Evolutionary conservation across 176 grass and related monocot species (phyloP).

Genomic region (Aegilops umbellulata): DNA sequence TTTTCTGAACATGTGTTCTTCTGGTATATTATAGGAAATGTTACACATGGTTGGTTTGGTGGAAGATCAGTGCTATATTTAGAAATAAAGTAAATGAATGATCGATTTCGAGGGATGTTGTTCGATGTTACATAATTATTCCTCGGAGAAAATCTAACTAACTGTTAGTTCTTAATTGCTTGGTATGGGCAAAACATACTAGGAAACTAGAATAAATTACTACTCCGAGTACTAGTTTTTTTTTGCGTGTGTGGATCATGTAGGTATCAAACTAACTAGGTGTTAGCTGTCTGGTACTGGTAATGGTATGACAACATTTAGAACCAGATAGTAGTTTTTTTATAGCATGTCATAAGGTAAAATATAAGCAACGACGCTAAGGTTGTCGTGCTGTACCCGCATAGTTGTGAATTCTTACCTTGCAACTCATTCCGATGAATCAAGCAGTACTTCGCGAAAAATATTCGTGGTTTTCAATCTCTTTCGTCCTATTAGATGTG

Average conservation of each 20-base stretch:
- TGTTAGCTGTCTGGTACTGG: not conserved
- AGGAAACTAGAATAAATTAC: not conserved
- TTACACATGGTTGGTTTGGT: not conserved
- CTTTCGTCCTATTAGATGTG: not conserved
- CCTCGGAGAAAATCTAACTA: not conserved
- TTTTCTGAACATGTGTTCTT: constrained; percentile 8
- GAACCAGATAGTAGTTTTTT: not conserved
- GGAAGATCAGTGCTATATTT: not conserved
- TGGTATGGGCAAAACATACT: not conserved
- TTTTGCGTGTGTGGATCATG: not conserved
- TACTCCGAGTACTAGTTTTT: too few relatives aligned
- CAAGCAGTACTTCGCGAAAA: not conserved
- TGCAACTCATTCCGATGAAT: not conserved
- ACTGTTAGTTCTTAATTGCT: not conserved
- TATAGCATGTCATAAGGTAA: not conserved
- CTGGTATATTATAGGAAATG: not conserved
- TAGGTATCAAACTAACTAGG: not conserved
- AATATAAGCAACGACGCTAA: not conserved
- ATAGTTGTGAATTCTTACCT: not conserved
- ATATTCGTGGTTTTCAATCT: not conserved
- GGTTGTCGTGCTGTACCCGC: not conserved
- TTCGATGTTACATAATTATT: not conserved
- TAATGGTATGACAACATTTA: not conserved
- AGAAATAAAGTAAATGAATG: not conserved
- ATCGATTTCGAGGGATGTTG: not conserved